Base-by-base conservation (phyloP, 2,329 filamentous ascomycete genomes). In the Metarhizium humberi region DNA sequence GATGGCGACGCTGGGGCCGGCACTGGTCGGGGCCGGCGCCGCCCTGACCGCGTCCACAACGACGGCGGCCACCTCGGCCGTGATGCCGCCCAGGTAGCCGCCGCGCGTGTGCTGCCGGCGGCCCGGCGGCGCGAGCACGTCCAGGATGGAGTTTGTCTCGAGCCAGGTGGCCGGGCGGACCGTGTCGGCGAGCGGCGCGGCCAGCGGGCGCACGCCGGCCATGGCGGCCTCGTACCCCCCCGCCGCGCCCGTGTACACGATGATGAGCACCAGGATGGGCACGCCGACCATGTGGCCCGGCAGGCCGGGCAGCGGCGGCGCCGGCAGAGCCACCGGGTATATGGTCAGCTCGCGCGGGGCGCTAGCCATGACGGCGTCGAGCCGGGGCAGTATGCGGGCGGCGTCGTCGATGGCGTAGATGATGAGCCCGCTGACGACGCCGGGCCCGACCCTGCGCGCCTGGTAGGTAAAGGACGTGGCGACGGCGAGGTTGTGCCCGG, bases 401-500 rank as follows among this genome's bases (percentile, higher is more conserved):
- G 49, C 49, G 8, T 18, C 13, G 32, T 29, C 38, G 38, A 51
- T 42, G 20, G 30, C 14, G 49, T 51, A 51, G 49, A 51, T 42
- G 49, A 51, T 51, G n/a, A 51, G 38, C 1, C 49, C 49, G 38
- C 49, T 51, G 32, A 20, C 38, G 38, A 51, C 49, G 10, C 20
- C 14, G 11, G 32, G 49, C 10, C 38, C 49, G n/a, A 51, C 32
- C 38, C n/a, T 51, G 45, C 34, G 45, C 13, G 52, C 52, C 34
- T 50, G 52, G 34, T 50, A 54, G 18, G 45, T 54, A 20, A 49
- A 50, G 45, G 43, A 29, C 30, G 52, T 54, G 45, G 52, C 52
- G 32, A 54, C 29, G 52, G 52, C 52, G n/a, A 54, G 36, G 45
- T 54, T 54, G 52, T 54, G 52, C n/a, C 52, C 52, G 32, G 52